Evolutionary conservation across 2,329 filamentous ascomycete genomes (phyloP), one percentile per base, ranked within the genome.

Genomic region (Aspergillus transmontanensis): DNA sequence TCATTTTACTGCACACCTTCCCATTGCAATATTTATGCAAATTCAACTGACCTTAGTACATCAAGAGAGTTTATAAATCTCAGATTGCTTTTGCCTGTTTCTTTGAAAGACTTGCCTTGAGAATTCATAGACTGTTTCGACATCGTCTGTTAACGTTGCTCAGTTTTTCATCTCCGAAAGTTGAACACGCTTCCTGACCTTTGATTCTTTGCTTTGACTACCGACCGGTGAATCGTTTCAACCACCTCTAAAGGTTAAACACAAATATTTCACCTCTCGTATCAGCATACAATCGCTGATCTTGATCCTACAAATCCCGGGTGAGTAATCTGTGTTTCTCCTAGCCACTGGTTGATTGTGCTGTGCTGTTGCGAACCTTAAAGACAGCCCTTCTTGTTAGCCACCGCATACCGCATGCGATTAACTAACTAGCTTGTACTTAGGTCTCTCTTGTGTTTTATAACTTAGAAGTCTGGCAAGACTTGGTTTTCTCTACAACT

Each of bases 401-500:
- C 48, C 28, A 34, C n/a, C n/a, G 28, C 28, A 19, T n/a, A n/a
- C 9, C 21, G 9, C 28, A 11, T 51, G 28, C 28, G 26, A 12
- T 21, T 51, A 7, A 21, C 48, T 51, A 51, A 51, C 12, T 10
- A 23, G 11, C 23, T 32, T 32, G 4, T 30, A n/a, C 30, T 16
- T 28, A 51, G 48, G 10, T 51, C 48, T 50, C 26, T 34, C 19
- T 16, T 12, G 14, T 51, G 28, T 32, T 21, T n/a, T 11, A 30
- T 21, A 32, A 34, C 48, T 34, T 5, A n/a, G 48, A 32, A 51
- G 48, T 51, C 48, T 32, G 32, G 30, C 28, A 34, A 34, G 28
- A 51, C 28, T 51, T 30, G 46, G 4, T 10, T 30, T 51, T 19
- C 7, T 19, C 46, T 34, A 21, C 58, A 53, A 60, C 66, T 78